These are phyloP conservation scores for Trifolium pratense DNA, from an alignment of 306 rosid species.

Conservation along the genomic window DNA sequence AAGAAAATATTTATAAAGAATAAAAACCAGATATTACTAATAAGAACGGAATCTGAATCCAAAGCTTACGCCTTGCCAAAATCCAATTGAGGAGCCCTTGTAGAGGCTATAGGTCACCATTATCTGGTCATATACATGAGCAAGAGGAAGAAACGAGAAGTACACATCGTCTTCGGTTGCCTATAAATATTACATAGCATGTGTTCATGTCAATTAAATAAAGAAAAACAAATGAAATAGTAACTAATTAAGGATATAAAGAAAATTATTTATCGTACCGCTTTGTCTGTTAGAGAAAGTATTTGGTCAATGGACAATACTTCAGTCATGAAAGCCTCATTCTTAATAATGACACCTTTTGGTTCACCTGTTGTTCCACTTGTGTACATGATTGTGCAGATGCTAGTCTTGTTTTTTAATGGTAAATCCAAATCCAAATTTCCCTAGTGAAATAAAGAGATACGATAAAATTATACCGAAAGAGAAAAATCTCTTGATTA, in stretches of 20 bases:
- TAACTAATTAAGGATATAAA: not conserved
- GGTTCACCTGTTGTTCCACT: constrained; percentile 99
- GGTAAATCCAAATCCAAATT: constrained; percentile 65
- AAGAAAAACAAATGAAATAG: not conserved
- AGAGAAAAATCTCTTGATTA: not conserved
- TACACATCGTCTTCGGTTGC: constrained; percentile 74
- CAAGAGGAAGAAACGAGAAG: constrained; percentile 92
- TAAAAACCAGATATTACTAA: not conserved
- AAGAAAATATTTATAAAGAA: not conserved
- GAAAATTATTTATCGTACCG: constrained; percentile 49
- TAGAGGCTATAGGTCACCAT: constrained; percentile 82
- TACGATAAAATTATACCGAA: not conserved
- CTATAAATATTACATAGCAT: constrained; percentile 48
- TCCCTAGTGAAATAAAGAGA: constrained; percentile 55
- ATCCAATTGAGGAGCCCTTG: constrained; percentile 83
- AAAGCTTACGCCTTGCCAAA: constrained; percentile 89
- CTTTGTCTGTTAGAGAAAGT: constrained; percentile 70
- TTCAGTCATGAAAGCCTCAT: constrained; percentile 74
- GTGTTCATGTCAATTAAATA: not conserved
- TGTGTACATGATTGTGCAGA: constrained; percentile 89
- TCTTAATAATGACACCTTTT: constrained; percentile 82
- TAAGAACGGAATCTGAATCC: constrained; percentile 29
- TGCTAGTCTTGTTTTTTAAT: constrained; percentile 55
- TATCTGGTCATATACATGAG: constrained; percentile 92
- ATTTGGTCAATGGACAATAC: constrained; percentile 75